Conservation (phyloP, 1,284 basidiomycete species). For the Prillingera fragicola region DNA sequence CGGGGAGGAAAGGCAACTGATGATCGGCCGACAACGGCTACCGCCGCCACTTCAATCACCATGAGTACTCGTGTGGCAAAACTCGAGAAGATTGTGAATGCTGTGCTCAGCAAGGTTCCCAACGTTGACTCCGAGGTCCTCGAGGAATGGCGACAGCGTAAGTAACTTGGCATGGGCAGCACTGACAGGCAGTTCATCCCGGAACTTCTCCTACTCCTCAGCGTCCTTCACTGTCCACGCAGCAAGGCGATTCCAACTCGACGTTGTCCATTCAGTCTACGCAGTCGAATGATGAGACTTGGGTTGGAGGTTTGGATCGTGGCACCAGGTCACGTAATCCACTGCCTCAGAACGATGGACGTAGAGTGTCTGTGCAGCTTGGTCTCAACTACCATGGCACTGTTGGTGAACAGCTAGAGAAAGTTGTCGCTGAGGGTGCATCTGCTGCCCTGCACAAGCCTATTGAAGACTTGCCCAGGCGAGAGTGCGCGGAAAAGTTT, state of each 20-base stretch:
- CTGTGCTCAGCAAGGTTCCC: slow-evolving; percentile 32
- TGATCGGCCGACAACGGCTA: slow-evolving; percentile 1
- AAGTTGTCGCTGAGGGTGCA: slow-evolving; percentile 73
- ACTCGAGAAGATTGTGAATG: slow-evolving; percentile 40
- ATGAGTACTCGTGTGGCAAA: slow-evolving; percentile 28
- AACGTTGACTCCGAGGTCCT: slow-evolving; percentile 33
- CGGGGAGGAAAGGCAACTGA: neutral
- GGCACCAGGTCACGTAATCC: slow-evolving; percentile 33
- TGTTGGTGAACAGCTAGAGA: slow-evolving; percentile 48
- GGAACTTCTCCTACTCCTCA: slow-evolving; percentile 28
- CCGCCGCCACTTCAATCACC: slow-evolving; percentile 20
- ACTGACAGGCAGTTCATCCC: slow-evolving; percentile 27
- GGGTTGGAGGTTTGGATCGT: slow-evolving; percentile 25
- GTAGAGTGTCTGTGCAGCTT: neutral
- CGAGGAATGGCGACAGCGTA: slow-evolving; percentile 38
- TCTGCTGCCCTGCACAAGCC: slow-evolving; percentile 54
- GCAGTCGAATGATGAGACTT: slow-evolving; percentile 13
- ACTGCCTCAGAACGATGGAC: slow-evolving; percentile 32
- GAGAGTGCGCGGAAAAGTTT: slow-evolving; percentile 60
- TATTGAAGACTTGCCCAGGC: slow-evolving; percentile 70
- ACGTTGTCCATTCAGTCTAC: slow-evolving; percentile 5
- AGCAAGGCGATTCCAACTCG: too few species aligned
- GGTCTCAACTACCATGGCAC: slow-evolving; percentile 31
- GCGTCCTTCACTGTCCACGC: slow-evolving; percentile 8
- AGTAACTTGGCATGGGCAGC: slow-evolving; percentile 15